Evolutionary conservation across 495 filamentous ascomycete genomes (phyloP).

Genomic region (Lasiosphaeris hirsuta): DNA sequence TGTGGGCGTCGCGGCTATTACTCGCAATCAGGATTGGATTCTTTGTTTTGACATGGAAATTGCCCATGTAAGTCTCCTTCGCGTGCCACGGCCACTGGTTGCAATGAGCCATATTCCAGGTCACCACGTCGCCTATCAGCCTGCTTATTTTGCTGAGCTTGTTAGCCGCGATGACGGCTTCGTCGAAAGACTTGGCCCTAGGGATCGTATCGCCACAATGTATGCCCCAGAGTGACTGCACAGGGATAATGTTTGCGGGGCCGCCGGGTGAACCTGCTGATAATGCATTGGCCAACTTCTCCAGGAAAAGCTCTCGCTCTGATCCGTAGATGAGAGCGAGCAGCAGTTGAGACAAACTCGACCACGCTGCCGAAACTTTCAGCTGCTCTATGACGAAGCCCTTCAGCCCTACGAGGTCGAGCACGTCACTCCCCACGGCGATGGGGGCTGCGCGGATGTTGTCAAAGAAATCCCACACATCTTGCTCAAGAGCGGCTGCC

Average conservation of each 20-base stretch:
- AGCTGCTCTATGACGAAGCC: constrained; percentile 21
- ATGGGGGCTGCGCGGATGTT: constrained; percentile 28
- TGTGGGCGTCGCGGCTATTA: constrained; percentile 41
- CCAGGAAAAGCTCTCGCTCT: not conserved
- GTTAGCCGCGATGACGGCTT: not conserved
- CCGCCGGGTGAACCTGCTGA: not conserved
- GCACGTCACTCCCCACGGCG: constrained; percentile 9
- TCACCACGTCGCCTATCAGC: constrained; percentile 16
- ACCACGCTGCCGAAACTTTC: constrained; percentile 25
- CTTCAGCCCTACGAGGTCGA: constrained; percentile 29
- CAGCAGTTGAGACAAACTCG: constrained; percentile 20
- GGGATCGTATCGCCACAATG: constrained; percentile 5
- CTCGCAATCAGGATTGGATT: constrained; percentile 44
- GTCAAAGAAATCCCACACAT: constrained; percentile 29
- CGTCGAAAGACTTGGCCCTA: not conserved
- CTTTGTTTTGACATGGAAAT: constrained; percentile 42
- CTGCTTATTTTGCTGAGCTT: not conserved
- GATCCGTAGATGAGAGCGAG: constrained; percentile 21
- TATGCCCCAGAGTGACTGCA: not conserved
- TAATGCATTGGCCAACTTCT: not conserved
- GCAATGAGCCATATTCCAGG: constrained; percentile 28
- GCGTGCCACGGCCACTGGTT: constrained; percentile 44
- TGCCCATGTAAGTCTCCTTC: constrained; percentile 40
- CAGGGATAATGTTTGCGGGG: not conserved
- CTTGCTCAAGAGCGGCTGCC: constrained; percentile 32